Evolutionary conservation across 495 filamentous ascomycete species (phyloP).

Genomic region (Pseudoneurospora amorphoporcata): DNA sequence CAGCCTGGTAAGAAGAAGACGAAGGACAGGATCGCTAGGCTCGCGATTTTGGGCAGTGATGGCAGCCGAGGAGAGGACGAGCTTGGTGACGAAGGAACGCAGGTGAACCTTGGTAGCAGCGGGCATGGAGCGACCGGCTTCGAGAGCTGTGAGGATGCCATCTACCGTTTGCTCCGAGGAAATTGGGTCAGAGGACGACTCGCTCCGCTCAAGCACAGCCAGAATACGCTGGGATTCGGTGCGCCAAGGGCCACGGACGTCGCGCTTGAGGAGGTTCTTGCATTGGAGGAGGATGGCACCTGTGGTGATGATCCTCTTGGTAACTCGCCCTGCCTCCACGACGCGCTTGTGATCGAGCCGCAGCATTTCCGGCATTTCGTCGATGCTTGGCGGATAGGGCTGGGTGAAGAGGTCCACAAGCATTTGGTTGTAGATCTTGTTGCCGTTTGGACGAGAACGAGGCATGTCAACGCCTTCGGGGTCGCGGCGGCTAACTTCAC

Average conservation of each 20-base stretch:
- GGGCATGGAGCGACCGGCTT: conserved; percentile 74
- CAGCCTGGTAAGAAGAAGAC: conserved; percentile 66
- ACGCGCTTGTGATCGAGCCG: conserved; percentile 68
- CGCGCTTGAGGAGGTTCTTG: conserved; percentile 91
- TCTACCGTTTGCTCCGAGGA: conserved; percentile 46
- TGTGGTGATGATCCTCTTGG: conserved; percentile 67
- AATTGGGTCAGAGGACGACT: conserved; percentile 26
- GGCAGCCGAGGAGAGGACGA: conserved; percentile 32
- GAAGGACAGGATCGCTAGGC: conserved; percentile 68
- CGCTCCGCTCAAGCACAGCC: conserved; percentile 34
- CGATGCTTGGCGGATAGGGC: conserved; percentile 39
- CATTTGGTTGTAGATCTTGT: conserved; percentile 77
- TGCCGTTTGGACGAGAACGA: conserved; percentile 43
- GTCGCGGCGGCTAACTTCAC: conserved; percentile 63
- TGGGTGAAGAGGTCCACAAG: conserved; percentile 45
- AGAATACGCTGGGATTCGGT: conserved; percentile 70
- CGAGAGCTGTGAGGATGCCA: conserved; percentile 66
- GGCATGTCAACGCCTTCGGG: conserved; percentile 53
- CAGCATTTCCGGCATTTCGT: conserved; percentile 73
- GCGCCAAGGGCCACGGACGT: conserved; percentile 84
- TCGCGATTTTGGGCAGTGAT: conserved; percentile 21
- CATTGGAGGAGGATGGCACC: conserved; percentile 77
- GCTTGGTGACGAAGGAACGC: conserved; percentile 39
- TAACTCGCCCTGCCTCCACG: conserved; percentile 50
- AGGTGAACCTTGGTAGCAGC: conserved; percentile 49